Evolutionary conservation across 1,139 yeast species (phyloP), one percentile per base, ranked within the genome.

Genomic region (Pichia sp.): DNA sequence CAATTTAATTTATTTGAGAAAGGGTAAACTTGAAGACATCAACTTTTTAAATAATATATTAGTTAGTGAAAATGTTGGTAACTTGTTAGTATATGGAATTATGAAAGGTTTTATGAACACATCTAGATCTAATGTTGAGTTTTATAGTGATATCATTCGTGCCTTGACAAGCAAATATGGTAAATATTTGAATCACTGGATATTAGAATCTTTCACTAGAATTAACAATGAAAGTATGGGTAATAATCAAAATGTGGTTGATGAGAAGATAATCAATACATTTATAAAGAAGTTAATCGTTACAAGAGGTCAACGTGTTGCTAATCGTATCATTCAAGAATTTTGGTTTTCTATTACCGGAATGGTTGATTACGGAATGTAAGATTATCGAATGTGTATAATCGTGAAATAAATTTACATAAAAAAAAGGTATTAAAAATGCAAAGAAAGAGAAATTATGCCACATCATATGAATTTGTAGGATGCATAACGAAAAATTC

Each of bases 291-390:
- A 77, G 57, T 52, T 85, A 15, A 58, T 79, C 61, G 45, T 78
- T 7, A 76, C 87, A 0, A 67, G 88, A 48, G 93, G 93, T 0
- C 75, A 73, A 32, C 64, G 86, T 42, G 69, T 70, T 40, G 80
- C 81, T 1, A 69, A 72, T 38, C 73, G 68, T 1, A 65, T 80
- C 0, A 65, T 82, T 16, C 77, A 74, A 50, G 74, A 72, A 43
- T 79, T 79, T 51, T 84, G 95, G 95, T 62, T 79, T 21, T 64
- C 66, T 23, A 61, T 60, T 8, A 76, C 75, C 48, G 77, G 77
- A 3, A 57, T 76, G 44, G 59, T 68, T 9, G 77, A 74, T 40
- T 75, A 69, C 50, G 53, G 47, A 33, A 47, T 62, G 15, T 45
- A 31, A 39, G 5, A 16, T 30, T 13, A 15, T 21, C 23, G 15